phyloP scores from a whole-genome alignment of 768 basidiomycete genomes.

The Hypholoma sublateritium region DNA sequence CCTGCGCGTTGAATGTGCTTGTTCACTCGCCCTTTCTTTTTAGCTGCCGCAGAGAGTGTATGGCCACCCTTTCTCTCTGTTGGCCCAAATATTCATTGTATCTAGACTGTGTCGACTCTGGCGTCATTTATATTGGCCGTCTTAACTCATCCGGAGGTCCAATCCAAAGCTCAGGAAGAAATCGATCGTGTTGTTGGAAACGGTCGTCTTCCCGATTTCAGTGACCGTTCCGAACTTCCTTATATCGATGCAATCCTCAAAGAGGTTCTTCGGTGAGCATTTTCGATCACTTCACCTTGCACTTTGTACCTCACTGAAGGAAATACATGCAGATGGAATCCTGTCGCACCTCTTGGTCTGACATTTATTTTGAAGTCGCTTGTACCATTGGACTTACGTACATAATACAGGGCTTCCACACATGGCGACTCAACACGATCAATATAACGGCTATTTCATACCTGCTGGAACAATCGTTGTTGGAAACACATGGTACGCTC shows the following conservation, averaged over 20 bases:
- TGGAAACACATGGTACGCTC: slow-evolving; percentile 30
- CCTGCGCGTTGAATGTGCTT: neutral
- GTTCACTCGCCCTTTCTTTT: neutral
- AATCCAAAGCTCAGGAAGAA: slow-evolving; percentile 26
- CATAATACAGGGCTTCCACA: slow-evolving; percentile 27
- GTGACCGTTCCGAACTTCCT: slow-evolving; percentile 22
- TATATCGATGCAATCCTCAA: slow-evolving; percentile 19
- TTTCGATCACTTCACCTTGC: neutral
- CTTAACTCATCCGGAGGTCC: slow-evolving; percentile 23
- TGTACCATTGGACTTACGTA: slow-evolving; percentile 4
- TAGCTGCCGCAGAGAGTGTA: slow-evolving; percentile 24
- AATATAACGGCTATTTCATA: slow-evolving; percentile 27
- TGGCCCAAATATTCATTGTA: neutral
- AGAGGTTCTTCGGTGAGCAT: slow-evolving; percentile 16
- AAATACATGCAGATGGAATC: slow-evolving; percentile 26
- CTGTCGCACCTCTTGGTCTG: slow-evolving; percentile 14
- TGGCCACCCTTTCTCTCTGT: slow-evolving; percentile 1
- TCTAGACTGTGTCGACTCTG: slow-evolving; percentile 21
- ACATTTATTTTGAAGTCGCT: neutral
- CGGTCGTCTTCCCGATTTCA: slow-evolving; percentile 24
- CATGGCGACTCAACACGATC: slow-evolving; percentile 25
- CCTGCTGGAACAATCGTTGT: slow-evolving; percentile 29
- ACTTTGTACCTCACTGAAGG: slow-evolving; percentile 25
- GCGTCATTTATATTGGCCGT: slow-evolving; percentile 23
- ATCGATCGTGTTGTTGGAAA: slow-evolving; percentile 23